phyloP scores from a whole-genome alignment of 192 early-diverging fungal species.

The Backusella australiensis region DNA sequence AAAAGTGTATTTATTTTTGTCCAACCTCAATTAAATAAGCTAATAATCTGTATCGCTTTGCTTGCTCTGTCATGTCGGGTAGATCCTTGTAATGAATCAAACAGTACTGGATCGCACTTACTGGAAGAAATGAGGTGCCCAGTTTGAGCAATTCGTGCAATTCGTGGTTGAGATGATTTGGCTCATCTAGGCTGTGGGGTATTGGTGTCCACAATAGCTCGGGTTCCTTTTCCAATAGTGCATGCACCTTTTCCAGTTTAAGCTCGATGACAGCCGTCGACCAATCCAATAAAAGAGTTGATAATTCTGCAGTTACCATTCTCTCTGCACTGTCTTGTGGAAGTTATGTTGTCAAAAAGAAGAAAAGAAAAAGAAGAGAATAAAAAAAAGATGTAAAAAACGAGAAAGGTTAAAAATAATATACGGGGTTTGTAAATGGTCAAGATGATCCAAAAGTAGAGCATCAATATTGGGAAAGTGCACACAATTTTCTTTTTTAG shows the following conservation, averaged over 20 bases:
- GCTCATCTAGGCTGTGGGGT: conserved; percentile 1
- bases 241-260: background rate
- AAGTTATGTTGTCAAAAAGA: background rate
- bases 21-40: conserved; percentile 21
- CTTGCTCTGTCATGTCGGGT: background rate
- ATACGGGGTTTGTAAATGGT: background rate
- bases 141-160: background rate
- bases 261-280: background rate
- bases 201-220: conserved; percentile 17
- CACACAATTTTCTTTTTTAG: background rate
- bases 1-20: background rate
- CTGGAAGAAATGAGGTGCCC: conserved; percentile 14
- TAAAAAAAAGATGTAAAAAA: conserved; percentile 24
- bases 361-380: conserved; percentile 7
- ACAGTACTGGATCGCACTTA: conserved; percentile 16
- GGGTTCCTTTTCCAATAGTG: conserved; percentile 3
- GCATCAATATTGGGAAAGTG: background rate
- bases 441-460: background rate
- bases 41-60: background rate
- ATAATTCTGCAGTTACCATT: conserved; percentile 6
- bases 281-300: conserved; percentile 17
- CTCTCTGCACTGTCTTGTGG: background rate
- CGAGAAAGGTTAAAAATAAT: conserved; percentile 16
- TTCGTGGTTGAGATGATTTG: conserved; percentile 3
- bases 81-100: conserved; percentile 12